Percentiles rank a stretch among this genome's conserved stretches.
Evolutionary conservation across 805 yeast species (phyloP).

Genomic region (Saccharomycopsis olivae): DNA sequence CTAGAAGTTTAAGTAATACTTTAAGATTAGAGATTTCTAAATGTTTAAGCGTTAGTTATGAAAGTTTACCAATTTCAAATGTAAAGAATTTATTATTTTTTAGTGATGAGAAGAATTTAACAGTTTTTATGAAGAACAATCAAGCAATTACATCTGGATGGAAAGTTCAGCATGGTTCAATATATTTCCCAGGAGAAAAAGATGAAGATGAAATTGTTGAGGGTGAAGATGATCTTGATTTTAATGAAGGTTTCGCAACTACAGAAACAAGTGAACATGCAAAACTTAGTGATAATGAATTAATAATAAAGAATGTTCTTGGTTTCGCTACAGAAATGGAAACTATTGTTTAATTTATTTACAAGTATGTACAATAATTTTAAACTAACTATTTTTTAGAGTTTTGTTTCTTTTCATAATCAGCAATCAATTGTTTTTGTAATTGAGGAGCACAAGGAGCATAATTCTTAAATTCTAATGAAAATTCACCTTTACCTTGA

Average conservation of each 20-base stretch:
- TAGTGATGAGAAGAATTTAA: slow-evolving; percentile 43
- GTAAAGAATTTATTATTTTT: slow-evolving; percentile 74
- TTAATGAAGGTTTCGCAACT: not conserved
- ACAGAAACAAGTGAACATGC: not conserved
- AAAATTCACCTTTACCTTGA: slow-evolving; percentile 98
- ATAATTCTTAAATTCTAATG: slow-evolving; percentile 88
- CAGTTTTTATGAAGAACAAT: slow-evolving; percentile 40
- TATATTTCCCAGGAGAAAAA: slow-evolving; percentile 32
- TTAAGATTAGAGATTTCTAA: slow-evolving; percentile 79
- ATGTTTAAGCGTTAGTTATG: slow-evolving; percentile 73
- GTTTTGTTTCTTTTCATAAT: slow-evolving; percentile 52
- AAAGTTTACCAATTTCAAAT: slow-evolving; percentile 65
- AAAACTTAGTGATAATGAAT: slow-evolving; percentile 44
- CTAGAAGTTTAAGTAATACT: slow-evolving; percentile 63
- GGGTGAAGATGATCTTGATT: not conserved
- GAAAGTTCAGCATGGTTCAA: slow-evolving; percentile 41
- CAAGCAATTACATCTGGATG: slow-evolving; percentile 33
- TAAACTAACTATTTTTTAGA: not conserved
- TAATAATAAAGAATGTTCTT: slow-evolving; percentile 60
- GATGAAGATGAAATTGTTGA: slow-evolving; percentile 11
- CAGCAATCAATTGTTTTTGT: slow-evolving; percentile 83
- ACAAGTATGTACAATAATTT: not conserved
- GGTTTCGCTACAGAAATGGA: slow-evolving; percentile 87
- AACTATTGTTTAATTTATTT: slow-evolving; percentile 58
- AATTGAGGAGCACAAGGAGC: slow-evolving; percentile 84